These are phyloP conservation scores for Fusarium paranaense DNA, from an alignment of 2,329 filamentous ascomycete species.

Conservation along the genomic window DNA sequence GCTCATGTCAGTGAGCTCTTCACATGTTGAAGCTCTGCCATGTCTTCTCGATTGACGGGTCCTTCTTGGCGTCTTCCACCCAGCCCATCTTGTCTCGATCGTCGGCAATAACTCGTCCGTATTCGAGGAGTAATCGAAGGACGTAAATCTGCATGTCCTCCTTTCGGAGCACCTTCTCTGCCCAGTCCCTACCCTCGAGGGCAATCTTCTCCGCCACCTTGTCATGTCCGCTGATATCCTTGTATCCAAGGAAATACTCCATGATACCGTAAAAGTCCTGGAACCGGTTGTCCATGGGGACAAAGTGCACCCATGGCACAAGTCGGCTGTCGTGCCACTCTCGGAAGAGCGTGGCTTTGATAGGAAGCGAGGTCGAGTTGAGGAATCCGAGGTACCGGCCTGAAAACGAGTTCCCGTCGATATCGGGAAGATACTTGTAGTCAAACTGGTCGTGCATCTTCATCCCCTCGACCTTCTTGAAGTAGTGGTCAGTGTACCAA, in stretches of 20 bases:
- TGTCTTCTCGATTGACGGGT: slow-evolving; percentile 48
- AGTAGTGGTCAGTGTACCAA: slow-evolving; percentile 62
- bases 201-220: slow-evolving; percentile 73
- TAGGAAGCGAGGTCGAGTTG: slow-evolving; percentile 74
- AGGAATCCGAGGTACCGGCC: slow-evolving; percentile 78
- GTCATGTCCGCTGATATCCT: slow-evolving; percentile 62
- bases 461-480: slow-evolving; percentile 52
- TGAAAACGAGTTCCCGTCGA: slow-evolving; percentile 80
- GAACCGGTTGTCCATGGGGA: slow-evolving; percentile 82
- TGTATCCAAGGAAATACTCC: slow-evolving; percentile 78
- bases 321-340: slow-evolving; percentile 86
- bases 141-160: slow-evolving; percentile 83
- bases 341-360: slow-evolving; percentile 82
- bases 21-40: slow-evolving; percentile 46
- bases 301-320: slow-evolving; percentile 83
- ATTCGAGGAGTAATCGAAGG: slow-evolving; percentile 72
- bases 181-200: slow-evolving; percentile 74
- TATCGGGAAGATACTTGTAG: slow-evolving; percentile 78
- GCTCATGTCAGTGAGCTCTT: background rate
- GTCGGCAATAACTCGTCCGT: slow-evolving; percentile 67
- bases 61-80: slow-evolving; percentile 61
- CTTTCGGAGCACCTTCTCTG: slow-evolving; percentile 72
- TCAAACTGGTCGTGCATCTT: slow-evolving; percentile 65
- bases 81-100: slow-evolving; percentile 65
- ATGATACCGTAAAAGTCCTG: slow-evolving; percentile 78